Conservation (phyloP, 2,329 filamentous ascomycete species). For the Hypoxylon sp. region DNA sequence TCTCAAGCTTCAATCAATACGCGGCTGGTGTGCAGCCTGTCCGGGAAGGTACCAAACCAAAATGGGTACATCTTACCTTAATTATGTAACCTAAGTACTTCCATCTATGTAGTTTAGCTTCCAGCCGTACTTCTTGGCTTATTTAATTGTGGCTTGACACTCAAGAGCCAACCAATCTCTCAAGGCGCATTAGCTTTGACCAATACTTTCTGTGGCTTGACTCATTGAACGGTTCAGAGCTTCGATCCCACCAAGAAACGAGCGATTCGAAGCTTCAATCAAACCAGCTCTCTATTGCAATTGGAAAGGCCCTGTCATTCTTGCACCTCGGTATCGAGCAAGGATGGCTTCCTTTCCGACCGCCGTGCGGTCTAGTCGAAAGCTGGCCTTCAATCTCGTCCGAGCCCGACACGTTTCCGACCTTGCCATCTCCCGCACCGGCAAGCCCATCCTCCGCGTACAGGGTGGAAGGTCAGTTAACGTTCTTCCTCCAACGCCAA, state of each 20-base stretch:
- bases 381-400: slow-evolving; percentile 62
- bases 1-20: slow-evolving; percentile 50
- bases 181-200: slow-evolving; percentile 31
- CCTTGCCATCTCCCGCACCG: slow-evolving; percentile 92
- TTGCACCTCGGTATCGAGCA: slow-evolving; percentile 54
- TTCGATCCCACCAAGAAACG: slow-evolving; percentile 47
- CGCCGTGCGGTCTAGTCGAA: slow-evolving; percentile 68
- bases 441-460: slow-evolving; percentile 91
- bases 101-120: slow-evolving; percentile 4
- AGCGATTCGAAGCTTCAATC: slow-evolving; percentile 34
- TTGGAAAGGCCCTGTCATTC: slow-evolving; percentile 53
- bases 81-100: slow-evolving; percentile 9
- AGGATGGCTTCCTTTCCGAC: slow-evolving; percentile 71
- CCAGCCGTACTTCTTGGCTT: slow-evolving; percentile 22
- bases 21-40: slow-evolving; percentile 63
- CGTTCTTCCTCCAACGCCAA: slow-evolving; percentile 31
- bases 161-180: slow-evolving; percentile 24
- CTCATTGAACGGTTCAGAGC: slow-evolving; percentile 41
- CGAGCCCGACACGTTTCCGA: slow-evolving; percentile 77
- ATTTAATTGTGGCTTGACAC: slow-evolving; percentile 36
- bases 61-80: slow-evolving; percentile 38
- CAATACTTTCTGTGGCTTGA: slow-evolving; percentile 43
- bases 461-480: slow-evolving; percentile 86
- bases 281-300: slow-evolving; percentile 42
- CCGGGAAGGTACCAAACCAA: slow-evolving; percentile 28